Conservation (phyloP, 208 protist genomes). For the Leishmania tropica region DNA sequence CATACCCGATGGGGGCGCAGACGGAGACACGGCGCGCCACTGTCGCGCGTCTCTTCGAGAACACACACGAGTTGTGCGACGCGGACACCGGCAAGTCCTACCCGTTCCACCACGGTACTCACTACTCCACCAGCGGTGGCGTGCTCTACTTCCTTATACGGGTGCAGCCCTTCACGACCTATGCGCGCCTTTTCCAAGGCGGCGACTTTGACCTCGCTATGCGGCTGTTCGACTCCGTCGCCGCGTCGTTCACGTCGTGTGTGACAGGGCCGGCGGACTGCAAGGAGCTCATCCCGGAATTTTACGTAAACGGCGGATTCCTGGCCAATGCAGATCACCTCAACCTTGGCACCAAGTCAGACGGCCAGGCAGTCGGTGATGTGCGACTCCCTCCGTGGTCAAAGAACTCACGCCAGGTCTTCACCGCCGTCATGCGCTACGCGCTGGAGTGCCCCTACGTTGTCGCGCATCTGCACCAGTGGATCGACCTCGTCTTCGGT, state of each 20-base stretch:
- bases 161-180: slow-evolving; percentile 97
- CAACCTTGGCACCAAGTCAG: slow-evolving; percentile 85
- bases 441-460: slow-evolving; percentile 95
- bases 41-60: slow-evolving; percentile 81
- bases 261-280: slow-evolving; percentile 89
- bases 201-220: slow-evolving; percentile 94
- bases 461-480: slow-evolving; percentile 92
- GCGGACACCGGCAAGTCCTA: slow-evolving; percentile 41
- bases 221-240: slow-evolving; percentile 95
- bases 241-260: slow-evolving; percentile 74
- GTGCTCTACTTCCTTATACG: slow-evolving; percentile 97
- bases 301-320: slow-evolving; percentile 94
- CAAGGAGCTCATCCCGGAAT: slow-evolving; percentile 97
- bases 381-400: slow-evolving; percentile 98
- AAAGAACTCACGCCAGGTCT: slow-evolving; percentile 87
- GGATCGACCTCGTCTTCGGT: slow-evolving; percentile 99
- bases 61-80: slow-evolving; percentile 42
- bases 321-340: slow-evolving; percentile 91
- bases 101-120: slow-evolving; percentile 98
- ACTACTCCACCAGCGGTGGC: slow-evolving; percentile 96
- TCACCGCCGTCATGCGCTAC: slow-evolving; percentile 89
- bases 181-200: slow-evolving; percentile 84
- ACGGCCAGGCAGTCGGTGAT: slow-evolving; percentile 81
- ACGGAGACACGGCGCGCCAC: slow-evolving; percentile 68
- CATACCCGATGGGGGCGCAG: slow-evolving; percentile 97